Evolutionary conservation across 176 grass and related monocot species (phyloP).

Genomic region (Zizania latifolia): DNA sequence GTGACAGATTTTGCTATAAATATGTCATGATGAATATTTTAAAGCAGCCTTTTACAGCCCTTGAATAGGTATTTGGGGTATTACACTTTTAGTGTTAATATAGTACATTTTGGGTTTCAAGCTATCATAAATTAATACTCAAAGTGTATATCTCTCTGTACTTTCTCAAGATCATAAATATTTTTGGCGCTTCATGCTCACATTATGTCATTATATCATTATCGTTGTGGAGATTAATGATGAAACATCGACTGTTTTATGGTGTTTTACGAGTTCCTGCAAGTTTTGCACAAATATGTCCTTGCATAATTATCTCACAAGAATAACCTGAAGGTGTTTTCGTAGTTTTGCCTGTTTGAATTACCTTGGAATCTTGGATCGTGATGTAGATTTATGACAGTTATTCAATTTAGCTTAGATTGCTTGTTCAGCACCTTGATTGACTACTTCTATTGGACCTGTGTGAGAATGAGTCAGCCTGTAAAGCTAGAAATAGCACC

Average conservation of each 20-base stretch:
- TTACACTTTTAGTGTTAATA: too few relatives aligned
- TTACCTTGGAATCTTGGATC: neutral
- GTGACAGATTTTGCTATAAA: neutral
- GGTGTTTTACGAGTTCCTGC: neutral
- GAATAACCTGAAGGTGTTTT: neutral
- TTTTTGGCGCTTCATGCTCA: too few relatives aligned
- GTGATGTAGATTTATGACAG: neutral
- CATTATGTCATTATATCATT: too few relatives aligned
- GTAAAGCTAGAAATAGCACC: neutral
- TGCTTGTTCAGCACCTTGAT: neutral
- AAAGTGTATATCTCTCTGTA: neutral
- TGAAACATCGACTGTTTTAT: neutral
- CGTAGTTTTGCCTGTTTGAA: conserved; percentile 24
- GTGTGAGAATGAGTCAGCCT: neutral
- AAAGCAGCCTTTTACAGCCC: neutral
- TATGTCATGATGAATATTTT: neutral
- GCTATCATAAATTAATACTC: neutral
- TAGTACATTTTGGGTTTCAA: neutral
- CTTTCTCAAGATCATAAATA: too few relatives aligned
- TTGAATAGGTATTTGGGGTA: too few relatives aligned
- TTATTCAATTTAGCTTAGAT: neutral
- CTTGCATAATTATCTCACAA: neutral
- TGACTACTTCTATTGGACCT: neutral
- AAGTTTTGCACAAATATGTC: neutral
- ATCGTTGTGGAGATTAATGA: neutral